Evolutionary conservation across 2,329 filamentous ascomycete genomes (phyloP).

Genomic region (Aquanectria penicillioides): DNA sequence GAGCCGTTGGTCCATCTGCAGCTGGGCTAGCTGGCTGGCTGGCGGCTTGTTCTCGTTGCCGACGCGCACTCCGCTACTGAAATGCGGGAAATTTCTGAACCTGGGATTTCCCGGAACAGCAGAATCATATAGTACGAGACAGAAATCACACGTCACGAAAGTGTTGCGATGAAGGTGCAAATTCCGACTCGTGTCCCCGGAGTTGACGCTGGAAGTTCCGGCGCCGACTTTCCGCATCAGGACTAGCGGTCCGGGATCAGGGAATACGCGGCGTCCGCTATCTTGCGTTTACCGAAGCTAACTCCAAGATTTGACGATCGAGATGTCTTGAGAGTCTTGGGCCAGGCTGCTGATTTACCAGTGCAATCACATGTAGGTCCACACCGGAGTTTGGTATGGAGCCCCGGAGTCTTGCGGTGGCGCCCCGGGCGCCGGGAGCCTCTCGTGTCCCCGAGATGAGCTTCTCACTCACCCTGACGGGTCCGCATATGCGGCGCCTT

Average conservation of each 20-base stretch:
- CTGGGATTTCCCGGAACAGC: conserved; percentile 8
- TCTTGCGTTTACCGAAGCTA: background rate
- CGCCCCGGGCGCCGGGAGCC: background rate
- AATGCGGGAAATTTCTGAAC: conserved; percentile 1
- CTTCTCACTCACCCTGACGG: background rate
- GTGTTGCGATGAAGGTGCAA: background rate
- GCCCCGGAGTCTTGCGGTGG: background rate
- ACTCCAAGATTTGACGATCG: background rate
- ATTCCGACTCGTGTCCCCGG: background rate
- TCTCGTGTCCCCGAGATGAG: conserved; percentile 1
- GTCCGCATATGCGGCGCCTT: background rate
- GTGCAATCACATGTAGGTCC: background rate
- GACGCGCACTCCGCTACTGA: background rate
- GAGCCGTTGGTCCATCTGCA: conserved; percentile 17
- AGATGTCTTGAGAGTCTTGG: background rate
- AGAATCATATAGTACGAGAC: conserved; percentile 17
- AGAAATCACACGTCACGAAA: conserved; percentile 10
- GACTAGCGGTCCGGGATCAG: conserved; percentile 12
- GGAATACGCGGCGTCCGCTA: background rate
- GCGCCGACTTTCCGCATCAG: conserved; percentile 28
- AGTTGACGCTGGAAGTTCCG: conserved; percentile 9
- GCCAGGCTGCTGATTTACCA: conserved; percentile 1
- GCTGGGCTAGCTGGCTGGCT: background rate
- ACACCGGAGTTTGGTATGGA: background rate
- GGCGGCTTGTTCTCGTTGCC: background rate